Evolutionary conservation across 495 filamentous ascomycete genomes (phyloP), one percentile per base, ranked within the genome.

Genomic region (Annulohypoxylon bovei): DNA sequence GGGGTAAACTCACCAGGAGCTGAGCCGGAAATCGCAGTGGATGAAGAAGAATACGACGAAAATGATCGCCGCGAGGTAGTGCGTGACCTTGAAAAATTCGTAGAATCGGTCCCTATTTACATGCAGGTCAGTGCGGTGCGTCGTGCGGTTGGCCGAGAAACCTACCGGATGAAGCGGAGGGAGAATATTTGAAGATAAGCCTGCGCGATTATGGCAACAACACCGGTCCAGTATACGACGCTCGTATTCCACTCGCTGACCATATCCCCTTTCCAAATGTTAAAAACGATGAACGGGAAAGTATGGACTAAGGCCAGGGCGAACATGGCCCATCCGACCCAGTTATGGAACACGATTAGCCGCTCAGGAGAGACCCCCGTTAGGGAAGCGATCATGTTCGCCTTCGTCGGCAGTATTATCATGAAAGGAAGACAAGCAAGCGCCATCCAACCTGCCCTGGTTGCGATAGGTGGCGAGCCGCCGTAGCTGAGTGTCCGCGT

Each of bases 21-120:
- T 81, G 9, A 90, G 77, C 0, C 76, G 78, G 72, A 82, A 87
- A 69, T 87, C 84, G 66, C 87, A 89, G 72, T 90, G 86, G 22
- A 85, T 79, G 75, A 88, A 88, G 70, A 89, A 84, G 73, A 86
- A 86, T 14, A 88, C 58, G 4, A 85, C 75, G 62, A 88, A 89
- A 1, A 88, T 58, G n/a, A 83, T 50, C 0, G 82, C 83, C 47
- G 82, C 84, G 47, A 86, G 42, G 52, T 82, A 82, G 62, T 89
- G 87, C 0, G 82, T 83, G 7, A 76, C 75, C 70, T 89, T 88
- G 81, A 89, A 88, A 71, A 87, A 85, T 67, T 89, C 87, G 72
- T 89, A 89, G 72, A 78, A 84, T 0, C 80, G 84, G 55, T 85
- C 86, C 22, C 85, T 85, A 35, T 42, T 54, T 16, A 47, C 23